Percentiles rank a stretch among this genome's conserved stretches.
Conservation (phyloP, 345 rosid species). For the Corchorus capsularis region DNA sequence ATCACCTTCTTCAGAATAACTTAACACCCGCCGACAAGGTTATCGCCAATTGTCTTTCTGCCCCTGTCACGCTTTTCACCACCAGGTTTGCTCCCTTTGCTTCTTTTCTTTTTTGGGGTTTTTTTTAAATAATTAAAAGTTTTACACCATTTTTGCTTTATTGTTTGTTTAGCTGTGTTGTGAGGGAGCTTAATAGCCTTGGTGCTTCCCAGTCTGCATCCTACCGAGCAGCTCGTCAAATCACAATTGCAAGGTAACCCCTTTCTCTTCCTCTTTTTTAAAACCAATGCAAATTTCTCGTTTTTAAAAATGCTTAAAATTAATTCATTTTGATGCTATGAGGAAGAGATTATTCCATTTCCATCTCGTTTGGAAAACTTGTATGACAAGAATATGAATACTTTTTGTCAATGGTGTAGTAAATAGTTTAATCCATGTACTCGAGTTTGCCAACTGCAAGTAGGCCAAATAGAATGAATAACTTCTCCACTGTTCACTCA, state of each 20-base stretch:
- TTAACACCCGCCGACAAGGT: constrained; percentile 73
- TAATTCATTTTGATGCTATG: too few species aligned
- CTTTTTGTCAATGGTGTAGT: background rate
- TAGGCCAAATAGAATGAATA: background rate
- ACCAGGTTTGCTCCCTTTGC: constrained; percentile 46
- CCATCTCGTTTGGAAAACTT: too few species aligned
- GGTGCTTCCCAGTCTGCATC: constrained; percentile 60
- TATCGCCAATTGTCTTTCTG: constrained; percentile 61
- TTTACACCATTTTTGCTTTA: background rate
- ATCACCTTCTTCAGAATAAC: constrained; percentile 55
- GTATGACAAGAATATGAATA: background rate
- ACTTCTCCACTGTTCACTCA: background rate
- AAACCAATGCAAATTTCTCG: too few species aligned
- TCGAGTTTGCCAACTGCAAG: background rate
- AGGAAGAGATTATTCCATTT: too few species aligned
- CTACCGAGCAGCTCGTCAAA: constrained; percentile 57
- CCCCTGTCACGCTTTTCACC: constrained; percentile 84
- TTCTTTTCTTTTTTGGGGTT: background rate
- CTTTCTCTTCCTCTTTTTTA: background rate
- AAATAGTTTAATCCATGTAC: background rate
- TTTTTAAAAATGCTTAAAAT: too few species aligned
- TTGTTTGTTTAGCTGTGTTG: constrained; percentile 50
- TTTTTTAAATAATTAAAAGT: background rate
- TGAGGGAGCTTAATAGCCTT: constrained; percentile 73
- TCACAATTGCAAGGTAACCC: constrained; percentile 61